Evolutionary conservation across 108 stramenopile species (phyloP), one percentile per base, ranked within the genome.

Genomic region (Skeletonema tropicum): DNA sequence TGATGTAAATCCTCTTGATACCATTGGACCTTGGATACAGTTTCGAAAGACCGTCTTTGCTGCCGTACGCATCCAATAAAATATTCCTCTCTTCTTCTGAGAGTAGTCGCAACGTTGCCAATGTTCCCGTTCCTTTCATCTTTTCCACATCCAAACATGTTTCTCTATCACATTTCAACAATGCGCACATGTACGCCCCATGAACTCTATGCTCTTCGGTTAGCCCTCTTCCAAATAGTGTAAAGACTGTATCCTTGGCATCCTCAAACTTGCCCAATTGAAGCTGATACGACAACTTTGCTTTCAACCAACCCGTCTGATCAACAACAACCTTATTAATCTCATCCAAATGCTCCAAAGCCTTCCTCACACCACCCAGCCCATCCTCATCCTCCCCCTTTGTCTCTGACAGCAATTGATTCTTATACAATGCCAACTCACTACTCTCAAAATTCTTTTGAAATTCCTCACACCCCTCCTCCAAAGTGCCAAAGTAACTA

Each of bases 141-240:
- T 78, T 74, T 52, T 83, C 48, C 4, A 82, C 85, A 59, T 82
- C 76, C 21, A 77, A 67, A 64, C 78, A 84, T 0, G 82, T 87
- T 8, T 64, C 60, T 30, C 60, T 66, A 29, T 80, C 65, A 48
- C 92, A 68, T 32, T 92, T 68, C 61, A 98, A 71, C 17, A 94
- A 55, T 15, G 97, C 86, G 79, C 91, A 96, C 95, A 97, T 97
- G 74, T 96, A 90, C 9, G 94, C 92, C 5, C 89, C 80, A 83
- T 99, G 98, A 63, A 94, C 84, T 36, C 83, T 63, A 81, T 96
- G 94, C 79, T 98, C 90, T 73, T 99, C 98, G 35, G 90, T 95
- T 58, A 80, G 66, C 10, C 94, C 94, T 23, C 90, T 88, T 25
- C 83, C 60, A 58, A 97, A 88, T 19, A 95, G 63, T 5, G 68